Percentiles rank a stretch among this genome's conserved stretches.
Evolutionary conservation across 106 monocot genomes (phyloP).

Genomic region (Dioscorea dumetorum): DNA sequence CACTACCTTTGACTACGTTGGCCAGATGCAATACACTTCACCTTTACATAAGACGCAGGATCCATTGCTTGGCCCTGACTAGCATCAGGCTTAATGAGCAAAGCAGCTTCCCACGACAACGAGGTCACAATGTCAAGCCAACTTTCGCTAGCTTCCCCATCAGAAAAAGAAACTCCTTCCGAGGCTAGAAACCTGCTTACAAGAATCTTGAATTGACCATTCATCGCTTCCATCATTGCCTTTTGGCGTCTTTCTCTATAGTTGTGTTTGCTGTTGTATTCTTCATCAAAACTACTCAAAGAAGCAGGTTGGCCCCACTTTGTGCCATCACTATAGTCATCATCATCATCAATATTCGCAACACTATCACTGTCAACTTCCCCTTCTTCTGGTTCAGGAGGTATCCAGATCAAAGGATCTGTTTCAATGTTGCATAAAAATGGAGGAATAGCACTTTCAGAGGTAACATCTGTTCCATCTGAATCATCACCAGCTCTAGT

Average conservation of each 20-base stretch:
- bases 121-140: slow-evolving; percentile 78
- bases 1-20: slow-evolving; percentile 58
- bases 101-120: slow-evolving; percentile 92
- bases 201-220: slow-evolving; percentile 71
- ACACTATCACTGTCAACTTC: slow-evolving; percentile 50
- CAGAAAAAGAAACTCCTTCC: slow-evolving; percentile 42
- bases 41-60: slow-evolving; percentile 83
- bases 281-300: slow-evolving; percentile 27
- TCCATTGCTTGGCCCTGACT: slow-evolving; percentile 90
- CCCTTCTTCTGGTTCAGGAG: slow-evolving; percentile 67
- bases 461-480: slow-evolving; percentile 21
- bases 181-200: slow-evolving; percentile 58
- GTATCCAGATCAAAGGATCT: slow-evolving; percentile 53
- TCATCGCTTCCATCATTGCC: slow-evolving; percentile 76
- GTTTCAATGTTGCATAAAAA: slow-evolving; percentile 15
- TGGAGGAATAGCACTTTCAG: slow-evolving; percentile 3
- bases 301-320: slow-evolving; percentile 52
- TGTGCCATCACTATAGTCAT: slow-evolving; percentile 50
- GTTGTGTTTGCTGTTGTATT: slow-evolving; percentile 13
- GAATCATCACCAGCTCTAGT: slow-evolving; percentile 27
- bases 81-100: slow-evolving; percentile 76
- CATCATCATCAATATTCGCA: slow-evolving; percentile 72
- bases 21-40: slow-evolving; percentile 86
- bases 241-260: slow-evolving; percentile 53
- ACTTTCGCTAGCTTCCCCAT: slow-evolving; percentile 22